Percentiles rank a stretch among this genome's conserved stretches.
Conservation (phyloP, 176 grass and related monocot genomes). For the Lolium perenne region DNA sequence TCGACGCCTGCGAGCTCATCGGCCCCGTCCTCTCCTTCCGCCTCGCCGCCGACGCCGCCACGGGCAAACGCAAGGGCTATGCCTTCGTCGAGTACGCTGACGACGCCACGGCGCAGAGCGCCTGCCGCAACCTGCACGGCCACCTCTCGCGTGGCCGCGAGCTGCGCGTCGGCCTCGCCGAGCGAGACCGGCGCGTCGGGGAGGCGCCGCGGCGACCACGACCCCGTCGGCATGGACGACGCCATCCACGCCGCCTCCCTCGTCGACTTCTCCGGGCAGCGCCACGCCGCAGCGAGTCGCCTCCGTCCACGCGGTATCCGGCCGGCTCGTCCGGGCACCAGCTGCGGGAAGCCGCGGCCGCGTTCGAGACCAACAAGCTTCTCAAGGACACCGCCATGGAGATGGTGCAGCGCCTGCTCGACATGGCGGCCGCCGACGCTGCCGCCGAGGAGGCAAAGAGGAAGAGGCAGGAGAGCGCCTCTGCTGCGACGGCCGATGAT, state of each 20-base stretch:
- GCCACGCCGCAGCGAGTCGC: background rate
- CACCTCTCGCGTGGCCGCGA: conserved; percentile 30
- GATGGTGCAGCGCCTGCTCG: conserved; percentile 38
- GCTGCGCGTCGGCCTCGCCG: conserved; percentile 31
- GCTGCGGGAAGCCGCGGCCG: conserved; percentile 17
- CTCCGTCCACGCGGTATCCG: conserved; percentile 21
- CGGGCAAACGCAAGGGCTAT: conserved; percentile 38
- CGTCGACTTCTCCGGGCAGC: conserved; percentile 15
- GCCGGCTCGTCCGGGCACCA: conserved; percentile 20
- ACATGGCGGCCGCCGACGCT: too few relatives aligned
- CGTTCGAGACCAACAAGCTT: background rate
- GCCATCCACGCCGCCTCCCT: conserved; percentile 49
- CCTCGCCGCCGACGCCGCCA: conserved; percentile 33
- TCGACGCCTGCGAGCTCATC: conserved; percentile 41
- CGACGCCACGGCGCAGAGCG: conserved; percentile 54
- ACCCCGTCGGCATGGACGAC: conserved; percentile 44
- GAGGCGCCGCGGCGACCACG: background rate
- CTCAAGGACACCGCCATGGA: conserved; percentile 23
- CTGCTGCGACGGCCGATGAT: background rate
- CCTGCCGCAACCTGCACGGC: conserved; percentile 47
- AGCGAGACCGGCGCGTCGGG: background rate
- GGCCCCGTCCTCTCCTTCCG: conserved; percentile 41
- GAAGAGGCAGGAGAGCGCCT: conserved; percentile 30
- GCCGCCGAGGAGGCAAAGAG: background rate
- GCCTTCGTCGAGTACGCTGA: conserved; percentile 47